These are phyloP conservation scores for Teunomyces pallodes DNA, from an alignment of 805 yeast genomes.

Conservation along the genomic window DNA sequence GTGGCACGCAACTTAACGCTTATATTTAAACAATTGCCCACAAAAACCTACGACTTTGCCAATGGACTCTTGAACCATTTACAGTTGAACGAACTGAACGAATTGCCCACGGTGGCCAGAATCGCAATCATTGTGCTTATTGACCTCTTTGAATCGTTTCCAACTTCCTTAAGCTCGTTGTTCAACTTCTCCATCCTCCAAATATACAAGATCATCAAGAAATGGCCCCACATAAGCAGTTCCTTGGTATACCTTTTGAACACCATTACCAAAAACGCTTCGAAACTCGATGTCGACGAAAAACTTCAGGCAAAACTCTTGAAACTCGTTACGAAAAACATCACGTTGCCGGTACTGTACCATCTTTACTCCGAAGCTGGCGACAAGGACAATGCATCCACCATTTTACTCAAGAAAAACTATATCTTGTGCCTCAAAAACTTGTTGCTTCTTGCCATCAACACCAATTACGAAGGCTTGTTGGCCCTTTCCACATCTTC, in stretches of 20 bases:
- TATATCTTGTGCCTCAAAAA: conserved; percentile 32
- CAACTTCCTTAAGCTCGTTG: conserved; percentile 35
- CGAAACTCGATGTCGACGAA: conserved; percentile 39
- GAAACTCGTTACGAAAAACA: conserved; percentile 30
- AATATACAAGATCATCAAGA: conserved; percentile 39
- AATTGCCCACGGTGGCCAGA: conserved; percentile 15
- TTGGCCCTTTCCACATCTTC: conserved; percentile 34
- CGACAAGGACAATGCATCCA: conserved; percentile 13
- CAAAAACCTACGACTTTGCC: conserved; percentile 36
- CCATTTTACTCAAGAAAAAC: conserved; percentile 28
- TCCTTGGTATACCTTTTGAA: conserved; percentile 31
- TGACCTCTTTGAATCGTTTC: conserved; percentile 37
- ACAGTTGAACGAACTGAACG: conserved; percentile 14
- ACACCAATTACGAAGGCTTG: conserved; percentile 37
- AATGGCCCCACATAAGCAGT: conserved; percentile 22
- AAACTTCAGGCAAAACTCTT: conserved; percentile 35
- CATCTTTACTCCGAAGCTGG: conserved; percentile 14
- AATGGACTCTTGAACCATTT: conserved; percentile 32
- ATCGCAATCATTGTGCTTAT: conserved; percentile 31
- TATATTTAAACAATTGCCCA: conserved; percentile 29
- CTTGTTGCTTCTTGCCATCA: conserved; percentile 28
- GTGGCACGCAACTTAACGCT: conserved; percentile 27
- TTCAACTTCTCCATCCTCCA: conserved; percentile 32
- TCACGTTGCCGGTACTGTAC: conserved; percentile 20
- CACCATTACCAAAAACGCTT: conserved; percentile 31